Conservation (phyloP, 495 filamentous ascomycete species). For the Baudoinia panamericana region DNA sequence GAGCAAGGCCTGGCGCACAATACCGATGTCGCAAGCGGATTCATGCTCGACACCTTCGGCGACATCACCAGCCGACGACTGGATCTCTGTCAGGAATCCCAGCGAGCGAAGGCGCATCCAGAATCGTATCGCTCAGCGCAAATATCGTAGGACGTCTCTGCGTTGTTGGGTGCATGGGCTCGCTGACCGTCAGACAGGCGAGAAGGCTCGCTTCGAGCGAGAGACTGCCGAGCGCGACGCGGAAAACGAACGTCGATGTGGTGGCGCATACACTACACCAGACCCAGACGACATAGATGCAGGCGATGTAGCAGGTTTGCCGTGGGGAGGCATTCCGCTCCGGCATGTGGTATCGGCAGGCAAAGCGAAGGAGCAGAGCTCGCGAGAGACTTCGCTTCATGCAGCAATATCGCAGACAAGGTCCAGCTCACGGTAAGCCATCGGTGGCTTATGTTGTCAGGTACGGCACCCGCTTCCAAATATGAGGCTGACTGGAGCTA, state of each 20-base stretch:
- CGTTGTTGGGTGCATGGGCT: neutral
- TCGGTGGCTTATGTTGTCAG: too few relatives aligned
- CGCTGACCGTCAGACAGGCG: slow-evolving; percentile 30
- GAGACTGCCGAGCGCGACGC: slow-evolving; percentile 44
- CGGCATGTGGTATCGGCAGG: slow-evolving; percentile 41
- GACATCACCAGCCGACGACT: slow-evolving; percentile 23
- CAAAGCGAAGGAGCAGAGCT: slow-evolving; percentile 31
- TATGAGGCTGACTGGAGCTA: neutral
- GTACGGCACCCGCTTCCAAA: too few relatives aligned
- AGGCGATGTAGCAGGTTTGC: slow-evolving; percentile 43
- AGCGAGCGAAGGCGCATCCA: slow-evolving; percentile 30
- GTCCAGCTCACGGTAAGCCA: slow-evolving; percentile 28
- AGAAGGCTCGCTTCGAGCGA: slow-evolving; percentile 44
- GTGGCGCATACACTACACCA: slow-evolving; percentile 41
- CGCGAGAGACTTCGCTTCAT: slow-evolving; percentile 23
- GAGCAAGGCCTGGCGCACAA: too few relatives aligned
- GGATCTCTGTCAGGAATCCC: slow-evolving; percentile 28
- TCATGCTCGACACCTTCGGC: slow-evolving; percentile 7
- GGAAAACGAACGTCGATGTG: slow-evolving; percentile 43
- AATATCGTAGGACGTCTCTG: slow-evolving; percentile 26
- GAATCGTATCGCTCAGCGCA: slow-evolving; percentile 32
- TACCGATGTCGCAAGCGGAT: slow-evolving; percentile 12
- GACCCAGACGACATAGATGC: slow-evolving; percentile 38
- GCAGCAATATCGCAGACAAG: slow-evolving; percentile 26
- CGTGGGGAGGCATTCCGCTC: slow-evolving; percentile 50